Base-by-base conservation (phyloP, 73 alveolate species). In the Symbiodinium pilosum region DNA sequence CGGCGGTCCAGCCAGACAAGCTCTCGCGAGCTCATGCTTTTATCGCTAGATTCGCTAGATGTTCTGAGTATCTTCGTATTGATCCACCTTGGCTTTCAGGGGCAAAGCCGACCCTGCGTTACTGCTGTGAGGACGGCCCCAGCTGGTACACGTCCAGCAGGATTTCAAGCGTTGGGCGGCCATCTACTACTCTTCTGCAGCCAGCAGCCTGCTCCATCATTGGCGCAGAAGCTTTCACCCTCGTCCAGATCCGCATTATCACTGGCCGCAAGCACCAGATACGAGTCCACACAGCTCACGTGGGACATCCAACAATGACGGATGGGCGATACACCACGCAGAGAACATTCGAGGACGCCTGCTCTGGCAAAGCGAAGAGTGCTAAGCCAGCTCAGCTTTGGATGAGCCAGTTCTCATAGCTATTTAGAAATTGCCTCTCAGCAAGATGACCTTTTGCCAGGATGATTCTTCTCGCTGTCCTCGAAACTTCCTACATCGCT, bases 241-340 rank as follows among this genome's bases (percentile, higher is more conserved):
- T 91, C 52, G 34, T 47, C 39, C 4, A 6, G 18, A 28, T 91
- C 52, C 73, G 30, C 9, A 91, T 91, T 32, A 21, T 69, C 18
- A 91, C 97, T 2, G 97, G 97, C 81, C 87, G 97, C 30, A 30
- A 81, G 32, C 97, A 91, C 81, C 97, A 91, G 89, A 91, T 91
- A 42, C 97, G 97, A 32, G 40, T 91, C 43, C 97, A 91, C 88
- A 69, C 81, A 26, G 73, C 97, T 8, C 97, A 91, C 32, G 75
- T n/a, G n/a, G 97, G 97, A 43, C 88, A 91, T 32, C 97, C 97
- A 0, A 84, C 81, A 6, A 68, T 71, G 64, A 91, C 75, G 24
- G 97, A 91, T 40, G 97, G 56, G n/a, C 30, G 89, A 34, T 91
- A 91, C 52, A 9, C 97, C 39, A 38, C 97, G 20, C 47, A 68